A percentile compares a stretch with the other conserved stretches of the same genome.
These are phyloP conservation scores for Onygenales sp. DNA, from an alignment of 2,329 filamentous ascomycete genomes.

Conservation along the genomic window DNA sequence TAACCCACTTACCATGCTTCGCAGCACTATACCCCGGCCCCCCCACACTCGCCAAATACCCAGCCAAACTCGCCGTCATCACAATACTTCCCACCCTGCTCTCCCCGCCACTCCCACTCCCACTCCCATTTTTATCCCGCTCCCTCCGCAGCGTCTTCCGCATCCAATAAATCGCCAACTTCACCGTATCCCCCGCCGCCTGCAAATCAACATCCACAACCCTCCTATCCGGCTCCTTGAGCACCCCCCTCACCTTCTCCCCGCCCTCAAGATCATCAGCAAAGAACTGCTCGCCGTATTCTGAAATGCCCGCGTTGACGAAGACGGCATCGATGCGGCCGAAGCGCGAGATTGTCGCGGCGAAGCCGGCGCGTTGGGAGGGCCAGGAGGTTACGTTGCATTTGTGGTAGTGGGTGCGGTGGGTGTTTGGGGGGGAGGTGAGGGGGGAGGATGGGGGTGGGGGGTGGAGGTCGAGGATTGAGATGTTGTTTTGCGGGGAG, in stretches of 20 bases:
- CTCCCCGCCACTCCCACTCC: slow-evolving; percentile 9
- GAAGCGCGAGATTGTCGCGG: slow-evolving; percentile 31
- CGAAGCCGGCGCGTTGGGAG: slow-evolving; percentile 37
- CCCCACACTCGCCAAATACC: slow-evolving; percentile 40
- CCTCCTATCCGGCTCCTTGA: slow-evolving; percentile 38
- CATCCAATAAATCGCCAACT: slow-evolving; percentile 40
- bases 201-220: slow-evolving; percentile 39
- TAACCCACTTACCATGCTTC: slow-evolving; percentile 34
- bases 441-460: slow-evolving; percentile 24
- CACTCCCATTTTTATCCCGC: too few relatives aligned
- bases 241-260: slow-evolving; percentile 12
- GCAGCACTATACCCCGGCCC: slow-evolving; percentile 41
- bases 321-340: slow-evolving; percentile 38
- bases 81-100: slow-evolving; percentile 35
- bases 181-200: slow-evolving; percentile 38
- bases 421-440: slow-evolving; percentile 7
- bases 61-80: slow-evolving; percentile 40
- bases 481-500: slow-evolving; percentile 30
- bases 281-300: slow-evolving; percentile 42
- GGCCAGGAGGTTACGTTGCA: slow-evolving; percentile 40
- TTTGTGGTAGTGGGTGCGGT: slow-evolving; percentile 24
- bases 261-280: slow-evolving; percentile 31
- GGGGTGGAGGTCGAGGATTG: slow-evolving; percentile 30
- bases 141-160: slow-evolving; percentile 22
- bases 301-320: slow-evolving; percentile 41